Percentiles rank a stretch among this genome's conserved stretches.
Conservation (phyloP, 164 flowering plant species). For the Magnolia officinalis region DNA sequence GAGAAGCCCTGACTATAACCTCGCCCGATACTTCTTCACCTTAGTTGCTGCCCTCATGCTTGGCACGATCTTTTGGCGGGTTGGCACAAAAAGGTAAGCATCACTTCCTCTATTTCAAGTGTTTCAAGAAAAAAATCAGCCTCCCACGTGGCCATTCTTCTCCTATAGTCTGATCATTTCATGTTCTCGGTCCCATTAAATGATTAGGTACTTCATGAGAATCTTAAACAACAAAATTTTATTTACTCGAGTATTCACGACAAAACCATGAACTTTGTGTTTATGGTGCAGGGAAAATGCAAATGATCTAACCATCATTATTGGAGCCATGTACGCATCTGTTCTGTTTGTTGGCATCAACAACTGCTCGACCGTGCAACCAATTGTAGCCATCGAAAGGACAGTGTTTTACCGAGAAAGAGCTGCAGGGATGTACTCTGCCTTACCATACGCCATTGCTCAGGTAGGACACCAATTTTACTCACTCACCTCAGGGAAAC, state of each 20-base stretch:
- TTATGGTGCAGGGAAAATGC: conserved; percentile 42
- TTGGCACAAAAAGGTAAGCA: conserved; percentile 57
- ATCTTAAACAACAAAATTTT: neutral
- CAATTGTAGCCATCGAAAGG: conserved; percentile 74
- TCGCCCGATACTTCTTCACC: conserved; percentile 70
- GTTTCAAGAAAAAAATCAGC: neutral
- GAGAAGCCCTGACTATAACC: conserved; percentile 96
- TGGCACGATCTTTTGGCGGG: conserved; percentile 81
- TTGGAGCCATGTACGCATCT: conserved; percentile 84
- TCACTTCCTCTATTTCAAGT: neutral
- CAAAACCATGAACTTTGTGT: neutral
- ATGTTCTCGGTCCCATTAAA: neutral
- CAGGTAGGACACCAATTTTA: conserved; percentile 44
- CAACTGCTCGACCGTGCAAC: conserved; percentile 81
- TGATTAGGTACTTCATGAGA: neutral
- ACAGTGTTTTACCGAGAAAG: conserved; percentile 86
- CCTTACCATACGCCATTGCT: conserved; percentile 83
- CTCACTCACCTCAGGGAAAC: neutral
- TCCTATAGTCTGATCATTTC: neutral
- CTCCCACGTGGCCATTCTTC: neutral
- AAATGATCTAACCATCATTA: conserved; percentile 47
- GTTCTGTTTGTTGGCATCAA: conserved; percentile 74
- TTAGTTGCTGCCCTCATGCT: conserved; percentile 62
- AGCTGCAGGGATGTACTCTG: conserved; percentile 96
- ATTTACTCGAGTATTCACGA: neutral